Base-by-base conservation (phyloP, 208 protist genomes). In the Kentomonas sorsogonicus region DNA sequence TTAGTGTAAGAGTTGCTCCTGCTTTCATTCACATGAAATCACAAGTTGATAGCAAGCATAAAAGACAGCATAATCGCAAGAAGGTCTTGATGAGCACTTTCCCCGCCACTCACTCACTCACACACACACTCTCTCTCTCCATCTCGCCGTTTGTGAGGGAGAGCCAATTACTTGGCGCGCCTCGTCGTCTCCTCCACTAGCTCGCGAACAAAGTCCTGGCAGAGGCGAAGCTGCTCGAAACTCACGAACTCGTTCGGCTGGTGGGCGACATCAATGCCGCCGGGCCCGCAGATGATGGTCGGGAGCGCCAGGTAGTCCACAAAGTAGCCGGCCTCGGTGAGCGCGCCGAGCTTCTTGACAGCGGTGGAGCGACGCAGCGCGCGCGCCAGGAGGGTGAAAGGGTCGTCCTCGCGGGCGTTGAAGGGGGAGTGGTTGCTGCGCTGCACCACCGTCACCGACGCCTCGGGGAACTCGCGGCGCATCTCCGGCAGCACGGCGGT, bases 381-480 rank as follows among this genome's bases (percentile, higher is more conserved):
- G 55, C 66, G 59, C 16, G 66, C 41, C 29, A 71, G 46, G 53
- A 67, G 27, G 22, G 64, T 76, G 66, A 83, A 74, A 4, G 58
- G 29, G 40, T 69, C 45, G 11, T 69, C 67, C n/a, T 79, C 69
- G 18, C 64, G 44, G 23, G 41, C 74, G 31, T 68, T 66, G 53
- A 74, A 80, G 20, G 69, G 52, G 3, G 53, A 63, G 58, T 70
- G n/a, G 2, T 48, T 43, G 16, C 62, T 45, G 2, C 46, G 3
- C 1, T 43, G 44, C 40, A 25, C 44, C 2, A 75, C 46, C 3
- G 47, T 52, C 13, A 80, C 74, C 15, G 29, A 46, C 16, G 74
- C 74, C 3, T 70, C 64, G n/a, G 64, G 52, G 41, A 56, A 76
- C 54, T 83, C 82, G 53, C 60, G 67, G 23, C 66, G 65, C 72